phyloP scores from a whole-genome alignment of 129 eudicot genomes.

The Apium graveolens region DNA sequence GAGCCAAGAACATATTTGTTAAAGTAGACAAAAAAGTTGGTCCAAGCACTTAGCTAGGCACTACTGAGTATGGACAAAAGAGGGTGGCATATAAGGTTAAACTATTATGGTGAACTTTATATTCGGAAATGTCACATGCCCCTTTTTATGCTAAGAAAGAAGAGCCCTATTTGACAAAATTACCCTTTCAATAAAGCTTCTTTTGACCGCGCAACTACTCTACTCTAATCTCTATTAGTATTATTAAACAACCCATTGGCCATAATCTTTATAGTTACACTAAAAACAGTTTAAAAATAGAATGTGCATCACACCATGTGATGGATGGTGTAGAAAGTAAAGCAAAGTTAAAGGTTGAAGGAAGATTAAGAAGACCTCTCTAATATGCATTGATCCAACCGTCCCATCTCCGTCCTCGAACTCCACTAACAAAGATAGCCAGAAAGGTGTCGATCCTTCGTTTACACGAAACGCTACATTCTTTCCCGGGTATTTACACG shows the following conservation, averaged over 20 bases:
- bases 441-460: slow-evolving; percentile 88
- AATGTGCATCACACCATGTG: background rate
- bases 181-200: background rate
- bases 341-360: background rate
- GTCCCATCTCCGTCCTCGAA: slow-evolving; percentile 97
- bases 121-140: slow-evolving; percentile 3
- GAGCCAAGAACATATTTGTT: background rate
- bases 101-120: background rate
- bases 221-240: background rate
- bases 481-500: slow-evolving; percentile 88
- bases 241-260: too few relatives aligned
- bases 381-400: slow-evolving; percentile 88
- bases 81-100: slow-evolving; percentile 1
- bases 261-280: background rate
- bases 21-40: background rate
- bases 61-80: background rate
- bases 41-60: background rate
- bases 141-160: background rate
- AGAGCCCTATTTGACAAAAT: background rate
- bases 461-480: slow-evolving; percentile 80
- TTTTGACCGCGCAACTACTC: background rate
- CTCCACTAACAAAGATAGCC: slow-evolving; percentile 89
- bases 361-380: slow-evolving; percentile 44
- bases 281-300: background rate
- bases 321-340: background rate